Base-by-base conservation (phyloP, 495 filamentous ascomycete genomes). In the Acidiella bohemica region DNA sequence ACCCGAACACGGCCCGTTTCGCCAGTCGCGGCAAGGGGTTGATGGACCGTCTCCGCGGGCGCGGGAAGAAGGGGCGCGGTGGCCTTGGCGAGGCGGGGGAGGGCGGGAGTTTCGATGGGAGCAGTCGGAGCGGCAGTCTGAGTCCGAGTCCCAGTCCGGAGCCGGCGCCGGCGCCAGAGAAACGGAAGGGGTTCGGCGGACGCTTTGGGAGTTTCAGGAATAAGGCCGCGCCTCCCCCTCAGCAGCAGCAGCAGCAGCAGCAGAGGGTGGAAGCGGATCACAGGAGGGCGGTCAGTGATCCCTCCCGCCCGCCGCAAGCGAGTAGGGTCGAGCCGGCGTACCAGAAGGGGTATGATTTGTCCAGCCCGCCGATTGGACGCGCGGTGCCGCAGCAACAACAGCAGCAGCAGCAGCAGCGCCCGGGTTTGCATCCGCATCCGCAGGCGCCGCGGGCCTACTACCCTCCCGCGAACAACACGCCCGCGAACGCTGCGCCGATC, bases 261-360 rank as follows among this genome's bases (percentile, higher is more conserved):
- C 30, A 34, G 24, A n/a, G n/a, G 17, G 11, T 19, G 3, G 41
- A 25, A 12, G 6, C 22, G 14, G 41, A 28, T 17, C 25, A 21
- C 8, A 9, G 17, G 16, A 6, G 21, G n/a, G 32, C 25, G 3
- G 33, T 3, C 9, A 13, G 13, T 12, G 28, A 26, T 1, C 7
- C 5, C n/a, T 5, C 10, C 11, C 28, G 19, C 16, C 20, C 29
- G n/a, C 40, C 40, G 17, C 30, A 23, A 19, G 8, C 20, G 14
- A n/a, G 16, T 14, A 7, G 36, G 26, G 7, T 28, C 9, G 36
- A 14, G n/a, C 12, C 28, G 28, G 27, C 46, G 12, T 42, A 42
- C 25, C 22, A 40, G 8, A 36, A 44, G 23, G 46, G 46, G 20
- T 49, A 44, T 23, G 29, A 43, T 16, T 28, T 49, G 12, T 36